phyloP scores from a whole-genome alignment of 2,329 filamentous ascomycete species.

The Trichoderma gracile region DNA sequence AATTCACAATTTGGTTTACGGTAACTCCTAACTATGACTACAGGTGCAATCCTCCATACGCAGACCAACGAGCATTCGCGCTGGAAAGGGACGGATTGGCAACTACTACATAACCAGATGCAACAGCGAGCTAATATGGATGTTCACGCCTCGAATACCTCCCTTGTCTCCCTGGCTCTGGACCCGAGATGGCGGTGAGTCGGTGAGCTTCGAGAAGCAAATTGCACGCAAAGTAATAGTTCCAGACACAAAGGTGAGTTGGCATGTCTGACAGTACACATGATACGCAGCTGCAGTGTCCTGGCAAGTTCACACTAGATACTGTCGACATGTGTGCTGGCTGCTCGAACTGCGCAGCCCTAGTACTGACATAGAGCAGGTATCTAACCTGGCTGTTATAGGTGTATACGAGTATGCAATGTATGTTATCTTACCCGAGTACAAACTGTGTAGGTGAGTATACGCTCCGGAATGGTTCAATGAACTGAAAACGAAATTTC shows the following conservation, averaged over 20 bases:
- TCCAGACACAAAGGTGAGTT: not conserved
- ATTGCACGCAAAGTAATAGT: not conserved
- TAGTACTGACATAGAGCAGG: no score
- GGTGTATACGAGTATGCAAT: no score
- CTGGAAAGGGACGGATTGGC: no score
- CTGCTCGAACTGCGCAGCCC: not conserved
- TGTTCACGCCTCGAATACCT: not conserved
- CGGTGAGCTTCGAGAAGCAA: slow-evolving; percentile 18
- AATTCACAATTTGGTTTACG: not conserved
- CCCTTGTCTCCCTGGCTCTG: not conserved
- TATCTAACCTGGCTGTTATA: no score
- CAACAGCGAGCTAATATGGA: slow-evolving; percentile 18
- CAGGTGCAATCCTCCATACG: not conserved
- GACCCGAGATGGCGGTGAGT: slow-evolving; percentile 18
- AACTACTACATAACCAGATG: not conserved
- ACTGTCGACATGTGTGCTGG: not conserved
- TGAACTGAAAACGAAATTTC: no score
- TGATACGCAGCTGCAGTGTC: not conserved
- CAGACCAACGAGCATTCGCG: no score
- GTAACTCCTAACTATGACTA: not conserved
- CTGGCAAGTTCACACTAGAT: not conserved
- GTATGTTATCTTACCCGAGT: no score
- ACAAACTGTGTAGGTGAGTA: no score
- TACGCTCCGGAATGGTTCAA: no score
- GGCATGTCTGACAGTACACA: slow-evolving; percentile 9